These are phyloP conservation scores for Recurvomyces mirabilis DNA, from an alignment of 495 filamentous ascomycete species.

Conservation along the genomic window DNA sequence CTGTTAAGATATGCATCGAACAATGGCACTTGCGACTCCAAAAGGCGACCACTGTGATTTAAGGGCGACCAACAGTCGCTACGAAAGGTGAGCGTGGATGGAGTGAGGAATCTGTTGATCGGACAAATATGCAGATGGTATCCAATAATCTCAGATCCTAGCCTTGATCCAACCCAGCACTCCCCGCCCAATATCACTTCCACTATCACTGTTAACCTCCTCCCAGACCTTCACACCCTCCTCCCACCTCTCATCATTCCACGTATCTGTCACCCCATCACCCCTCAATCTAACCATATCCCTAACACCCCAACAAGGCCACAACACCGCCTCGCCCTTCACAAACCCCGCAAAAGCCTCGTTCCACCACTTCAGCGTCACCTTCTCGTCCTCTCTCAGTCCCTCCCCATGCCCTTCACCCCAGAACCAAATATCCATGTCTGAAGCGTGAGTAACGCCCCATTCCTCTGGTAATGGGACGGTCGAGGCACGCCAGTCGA, in stretches of 20 bases:
- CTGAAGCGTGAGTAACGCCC: constrained; percentile 48
- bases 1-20: neutral
- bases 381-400: constrained; percentile 35
- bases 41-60: neutral
- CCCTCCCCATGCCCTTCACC: constrained; percentile 40
- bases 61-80: neutral
- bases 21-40: neutral
- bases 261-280: constrained; percentile 38
- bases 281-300: constrained; percentile 35
- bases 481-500: constrained; percentile 27
- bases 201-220: constrained; percentile 19
- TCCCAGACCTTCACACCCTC: constrained; percentile 41
- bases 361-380: constrained; percentile 31
- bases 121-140: too few species aligned
- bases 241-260: constrained; percentile 37
- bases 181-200: neutral
- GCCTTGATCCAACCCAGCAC: constrained; percentile 9
- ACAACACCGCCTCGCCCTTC: constrained; percentile 33
- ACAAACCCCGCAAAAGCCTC: constrained; percentile 38
- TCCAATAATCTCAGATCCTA: constrained; percentile 16
- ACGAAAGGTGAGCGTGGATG: neutral
- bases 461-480: constrained; percentile 39
- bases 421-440: constrained; percentile 48
- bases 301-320: constrained; percentile 32
- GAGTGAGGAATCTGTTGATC: too few species aligned